These are phyloP conservation scores for Botrytis hyacinthi DNA, from an alignment of 2,329 filamentous ascomycete genomes.

Conservation along the genomic window DNA sequence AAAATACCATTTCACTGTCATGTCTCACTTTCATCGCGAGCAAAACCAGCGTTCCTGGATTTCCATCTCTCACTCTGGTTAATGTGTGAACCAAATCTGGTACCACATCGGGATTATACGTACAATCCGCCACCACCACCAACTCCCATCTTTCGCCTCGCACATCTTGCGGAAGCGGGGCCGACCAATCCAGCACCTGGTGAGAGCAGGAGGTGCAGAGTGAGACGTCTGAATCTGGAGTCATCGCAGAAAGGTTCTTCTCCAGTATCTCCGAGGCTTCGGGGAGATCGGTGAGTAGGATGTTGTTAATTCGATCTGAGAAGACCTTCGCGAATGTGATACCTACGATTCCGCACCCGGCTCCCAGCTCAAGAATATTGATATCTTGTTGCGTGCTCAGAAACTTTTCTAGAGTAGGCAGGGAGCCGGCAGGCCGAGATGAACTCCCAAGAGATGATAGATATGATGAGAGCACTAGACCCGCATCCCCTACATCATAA, in stretches of 20 bases:
- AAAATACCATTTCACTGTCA: constrained; percentile 64
- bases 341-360: constrained; percentile 67
- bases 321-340: constrained; percentile 51
- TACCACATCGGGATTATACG: constrained; percentile 68
- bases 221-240: background rate
- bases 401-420: constrained; percentile 21
- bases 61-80: constrained; percentile 29
- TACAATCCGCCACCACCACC: constrained; percentile 68
- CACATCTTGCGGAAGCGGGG: constrained; percentile 42
- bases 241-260: constrained; percentile 45
- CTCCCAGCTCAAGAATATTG: constrained; percentile 62
- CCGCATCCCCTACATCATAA: constrained; percentile 39
- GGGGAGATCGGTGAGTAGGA: constrained; percentile 62
- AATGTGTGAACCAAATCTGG: constrained; percentile 61
- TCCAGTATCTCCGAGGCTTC: constrained; percentile 61
- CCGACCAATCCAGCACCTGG: constrained; percentile 62
- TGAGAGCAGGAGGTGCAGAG: constrained; percentile 36
- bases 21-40: constrained; percentile 68
- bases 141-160: constrained; percentile 49
- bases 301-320: constrained; percentile 40
- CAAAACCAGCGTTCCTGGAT: constrained; percentile 41
- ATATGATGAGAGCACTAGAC: constrained; percentile 40
- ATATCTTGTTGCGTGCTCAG: constrained; percentile 37
- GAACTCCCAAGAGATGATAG: constrained; percentile 28
- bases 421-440: background rate